Evolutionary conservation across 2,329 filamentous ascomycete species (phyloP).

Genomic region (Dactylellina sp.): DNA sequence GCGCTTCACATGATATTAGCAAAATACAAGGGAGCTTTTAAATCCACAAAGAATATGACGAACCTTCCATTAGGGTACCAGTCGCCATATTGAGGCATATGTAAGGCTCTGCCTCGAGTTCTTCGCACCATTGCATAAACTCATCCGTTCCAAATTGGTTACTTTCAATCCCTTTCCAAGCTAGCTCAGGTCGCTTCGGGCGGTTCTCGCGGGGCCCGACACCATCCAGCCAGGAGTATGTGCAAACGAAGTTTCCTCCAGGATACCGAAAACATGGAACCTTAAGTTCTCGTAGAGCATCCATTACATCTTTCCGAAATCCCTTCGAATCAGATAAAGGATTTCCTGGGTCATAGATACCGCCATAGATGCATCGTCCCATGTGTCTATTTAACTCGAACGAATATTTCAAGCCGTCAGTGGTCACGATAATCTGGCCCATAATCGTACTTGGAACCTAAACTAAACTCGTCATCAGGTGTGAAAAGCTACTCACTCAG

Average conservation of each 20-base stretch:
- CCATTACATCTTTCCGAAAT: slow-evolving; percentile 82
- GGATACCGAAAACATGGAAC: slow-evolving; percentile 83
- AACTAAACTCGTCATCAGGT: background rate
- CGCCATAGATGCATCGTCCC: slow-evolving; percentile 88
- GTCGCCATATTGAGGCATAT: slow-evolving; percentile 85
- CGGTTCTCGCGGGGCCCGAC: slow-evolving; percentile 78
- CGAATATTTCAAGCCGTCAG: slow-evolving; percentile 18
- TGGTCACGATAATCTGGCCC: background rate
- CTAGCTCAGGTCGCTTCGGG: slow-evolving; percentile 77
- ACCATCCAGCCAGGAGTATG: slow-evolving; percentile 87
- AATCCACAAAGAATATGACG: slow-evolving; percentile 60
- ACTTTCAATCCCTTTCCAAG: slow-evolving; percentile 80
- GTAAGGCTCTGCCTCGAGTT: slow-evolving; percentile 80
- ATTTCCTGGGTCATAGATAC: slow-evolving; percentile 82
- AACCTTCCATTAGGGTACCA: slow-evolving; percentile 66
- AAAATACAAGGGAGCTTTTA: slow-evolving; percentile 66
- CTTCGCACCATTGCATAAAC: slow-evolving; percentile 83
- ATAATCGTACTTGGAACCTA: background rate
- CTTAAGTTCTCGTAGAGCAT: slow-evolving; percentile 77
- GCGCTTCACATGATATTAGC: slow-evolving; percentile 64
- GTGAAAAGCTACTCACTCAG: slow-evolving; percentile 71
- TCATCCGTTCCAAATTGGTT: slow-evolving; percentile 88
- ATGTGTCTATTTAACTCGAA: slow-evolving; percentile 73
- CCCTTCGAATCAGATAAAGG: slow-evolving; percentile 78
- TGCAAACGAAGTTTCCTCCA: slow-evolving; percentile 85